Base-by-base conservation (phyloP, 345 rosid genomes). In the Bruguiera gymnorhiza region DNA sequence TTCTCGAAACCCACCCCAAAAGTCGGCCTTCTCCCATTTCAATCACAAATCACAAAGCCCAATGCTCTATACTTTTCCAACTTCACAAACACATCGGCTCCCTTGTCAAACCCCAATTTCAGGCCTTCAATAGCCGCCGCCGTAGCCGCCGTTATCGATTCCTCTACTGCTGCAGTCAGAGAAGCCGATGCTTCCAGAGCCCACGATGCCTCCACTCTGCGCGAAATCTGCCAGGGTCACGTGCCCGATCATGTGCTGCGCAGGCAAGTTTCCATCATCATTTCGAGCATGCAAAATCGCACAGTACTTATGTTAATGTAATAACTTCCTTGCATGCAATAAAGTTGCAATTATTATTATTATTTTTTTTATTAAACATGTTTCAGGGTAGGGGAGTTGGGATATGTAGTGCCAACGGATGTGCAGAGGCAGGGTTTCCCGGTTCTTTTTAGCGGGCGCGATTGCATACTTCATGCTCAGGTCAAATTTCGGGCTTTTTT, bases 381-480 rank as follows among this genome's bases (percentile, higher is more conserved):
- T 27, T 79, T 81, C 80, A 90, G 92, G 81, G 80, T 80, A 77
- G 96, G 85, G 69, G 94, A 89, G 55, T 76, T 80, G 76, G 97
- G 96, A 26, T 91, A 79, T 83, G 60, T 80, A 0, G 37, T 73
- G 16, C 86, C 98, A 0, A 89, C 98, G 2, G 87, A 86, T 61
- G 82, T 88, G 50, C 98, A 88, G 82, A 78, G 77, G 68, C 85
- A 91, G 77, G 94, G 90, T 70, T 69, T 93, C 32, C 94, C 97
- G 57, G 76, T 78, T 76, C 81, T 93, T 68, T 87, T 93, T 70
- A 81, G 82, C 0, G 84, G 96, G 39, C 82, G 70, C 56, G 98
- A 91, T 61, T 93, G 92, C 76, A 81, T 93, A 30, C 91, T 93
- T 71, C 98, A 93, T 73, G 92, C 97, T 51, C 97, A 93, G 89